Conservation (phyloP, 2,329 filamentous ascomycete genomes). For the Colletotrichum musicola region DNA sequence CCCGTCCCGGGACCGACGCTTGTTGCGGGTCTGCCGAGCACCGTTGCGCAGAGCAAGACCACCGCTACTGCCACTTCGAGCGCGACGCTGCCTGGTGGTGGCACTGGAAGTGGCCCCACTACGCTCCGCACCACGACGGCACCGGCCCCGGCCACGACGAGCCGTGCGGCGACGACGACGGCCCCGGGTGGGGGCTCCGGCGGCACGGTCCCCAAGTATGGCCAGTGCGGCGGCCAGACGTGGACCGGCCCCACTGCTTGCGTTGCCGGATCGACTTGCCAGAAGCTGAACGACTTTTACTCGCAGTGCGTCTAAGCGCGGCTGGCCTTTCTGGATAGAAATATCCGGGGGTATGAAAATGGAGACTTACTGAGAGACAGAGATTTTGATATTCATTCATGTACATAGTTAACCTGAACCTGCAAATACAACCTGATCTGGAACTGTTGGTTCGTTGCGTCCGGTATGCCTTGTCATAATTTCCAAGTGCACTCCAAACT, state of each 20-base stretch:
- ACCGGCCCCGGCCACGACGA: conserved; percentile 17
- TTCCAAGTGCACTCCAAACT: too few relatives aligned
- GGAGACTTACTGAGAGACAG: neutral
- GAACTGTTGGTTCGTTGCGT: neutral
- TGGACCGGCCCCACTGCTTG: conserved; percentile 53
- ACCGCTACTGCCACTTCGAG: conserved; percentile 26
- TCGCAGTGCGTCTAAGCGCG: conserved; percentile 53
- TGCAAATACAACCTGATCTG: neutral
- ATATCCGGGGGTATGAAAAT: neutral
- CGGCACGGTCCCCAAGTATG: conserved; percentile 46
- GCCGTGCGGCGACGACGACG: conserved; percentile 20
- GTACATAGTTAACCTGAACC: conserved; percentile 8
- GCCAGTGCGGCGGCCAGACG: conserved; percentile 53
- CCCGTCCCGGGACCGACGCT: conserved; percentile 48
- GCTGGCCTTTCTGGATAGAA: too few relatives aligned
- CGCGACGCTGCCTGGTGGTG: conserved; percentile 38
- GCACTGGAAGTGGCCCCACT: conserved; percentile 22
- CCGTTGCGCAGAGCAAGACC: conserved; percentile 36
- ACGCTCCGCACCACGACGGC: conserved; percentile 29
- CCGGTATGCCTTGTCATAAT: too few relatives aligned
- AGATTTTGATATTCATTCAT: neutral
- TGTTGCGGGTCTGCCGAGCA: conserved; percentile 39
- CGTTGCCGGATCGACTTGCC: conserved; percentile 51
- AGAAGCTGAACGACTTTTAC: conserved; percentile 54
- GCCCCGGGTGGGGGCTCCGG: conserved; percentile 19